Evolutionary conservation across 2,329 filamentous ascomycete genomes (phyloP).

Genomic region (Thermothelomyces thermophilus): DNA sequence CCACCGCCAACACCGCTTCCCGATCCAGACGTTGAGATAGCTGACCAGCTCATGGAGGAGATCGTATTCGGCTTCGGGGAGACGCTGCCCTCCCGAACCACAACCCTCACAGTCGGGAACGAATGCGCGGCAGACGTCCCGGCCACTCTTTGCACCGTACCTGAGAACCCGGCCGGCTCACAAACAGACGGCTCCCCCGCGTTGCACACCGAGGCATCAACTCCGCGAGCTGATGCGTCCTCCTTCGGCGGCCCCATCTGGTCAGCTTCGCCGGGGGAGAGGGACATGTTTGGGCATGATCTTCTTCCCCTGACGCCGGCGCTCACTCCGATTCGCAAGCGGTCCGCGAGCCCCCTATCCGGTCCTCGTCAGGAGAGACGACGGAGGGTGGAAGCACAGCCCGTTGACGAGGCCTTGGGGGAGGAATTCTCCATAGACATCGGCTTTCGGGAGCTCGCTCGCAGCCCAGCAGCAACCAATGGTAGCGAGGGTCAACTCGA

Average conservation of each 20-base stretch:
- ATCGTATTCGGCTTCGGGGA: conserved; percentile 14
- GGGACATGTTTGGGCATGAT: neutral
- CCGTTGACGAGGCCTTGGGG: neutral
- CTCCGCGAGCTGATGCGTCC: neutral
- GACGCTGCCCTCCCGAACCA: conserved; percentile 8
- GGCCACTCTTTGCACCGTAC: neutral
- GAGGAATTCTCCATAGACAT: neutral
- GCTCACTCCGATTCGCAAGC: conserved; percentile 11
- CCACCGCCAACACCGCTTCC: conserved; percentile 16
- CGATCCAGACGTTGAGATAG: neutral
- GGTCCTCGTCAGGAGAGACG: conserved; percentile 11
- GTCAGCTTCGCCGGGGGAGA: neutral
- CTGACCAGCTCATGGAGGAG: conserved; percentile 13
- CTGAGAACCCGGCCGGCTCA: too few relatives aligned
- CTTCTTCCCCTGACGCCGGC: conserved; percentile 12
- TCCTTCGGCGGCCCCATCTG: neutral
- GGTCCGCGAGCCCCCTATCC: conserved; percentile 10
- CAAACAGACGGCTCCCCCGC: neutral
- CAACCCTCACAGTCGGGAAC: conserved; percentile 11
- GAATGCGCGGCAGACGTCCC: conserved; percentile 4
- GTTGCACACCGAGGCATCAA: neutral
- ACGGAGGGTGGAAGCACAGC: neutral
- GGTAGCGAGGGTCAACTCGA: conserved; percentile 7
- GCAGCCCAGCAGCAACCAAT: neutral
- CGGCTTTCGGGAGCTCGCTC: neutral